Evolutionary conservation across 2,329 filamentous ascomycete genomes (phyloP).

Genomic region (Paraphoma sp.): DNA sequence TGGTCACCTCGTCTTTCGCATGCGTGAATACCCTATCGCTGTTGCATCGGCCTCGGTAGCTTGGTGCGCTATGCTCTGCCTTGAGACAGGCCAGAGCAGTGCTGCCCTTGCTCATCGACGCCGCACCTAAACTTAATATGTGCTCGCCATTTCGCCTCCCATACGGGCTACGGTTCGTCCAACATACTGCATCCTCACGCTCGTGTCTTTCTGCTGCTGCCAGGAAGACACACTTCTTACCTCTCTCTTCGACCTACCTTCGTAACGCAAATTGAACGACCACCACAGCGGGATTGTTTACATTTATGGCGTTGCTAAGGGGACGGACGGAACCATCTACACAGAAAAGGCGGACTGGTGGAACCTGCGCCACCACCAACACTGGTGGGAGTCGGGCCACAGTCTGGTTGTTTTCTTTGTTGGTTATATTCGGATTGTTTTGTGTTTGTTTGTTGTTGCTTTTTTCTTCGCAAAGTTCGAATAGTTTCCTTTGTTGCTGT

Average conservation of each 20-base stretch:
- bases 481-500: constrained; percentile 23
- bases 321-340: constrained; percentile 23
- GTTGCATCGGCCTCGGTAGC: constrained; percentile 21
- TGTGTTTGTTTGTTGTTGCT: constrained; percentile 18
- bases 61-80: constrained; percentile 21
- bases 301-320: constrained; percentile 43
- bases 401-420: constrained; percentile 17
- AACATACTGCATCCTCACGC: constrained; percentile 35
- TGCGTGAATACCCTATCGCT: constrained; percentile 42
- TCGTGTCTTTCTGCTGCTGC: constrained; percentile 20
- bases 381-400: constrained; percentile 16
- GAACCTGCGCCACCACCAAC: constrained; percentile 32
- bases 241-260: constrained; percentile 24
- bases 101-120: constrained; percentile 20
- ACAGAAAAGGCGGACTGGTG: constrained; percentile 41
- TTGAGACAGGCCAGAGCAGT: constrained; percentile 31
- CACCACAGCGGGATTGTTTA: constrained; percentile 37
- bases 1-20: constrained; percentile 22
- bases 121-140: constrained; percentile 35
- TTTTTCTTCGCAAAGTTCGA: constrained; percentile 7
- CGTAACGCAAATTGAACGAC: constrained; percentile 48
- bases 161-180: constrained; percentile 35
- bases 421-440: constrained; percentile 15
- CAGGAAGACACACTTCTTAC: constrained; percentile 24
- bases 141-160: constrained; percentile 25